phyloP scores from a whole-genome alignment of 495 filamentous ascomycete species.

The Letharia columbiana region DNA sequence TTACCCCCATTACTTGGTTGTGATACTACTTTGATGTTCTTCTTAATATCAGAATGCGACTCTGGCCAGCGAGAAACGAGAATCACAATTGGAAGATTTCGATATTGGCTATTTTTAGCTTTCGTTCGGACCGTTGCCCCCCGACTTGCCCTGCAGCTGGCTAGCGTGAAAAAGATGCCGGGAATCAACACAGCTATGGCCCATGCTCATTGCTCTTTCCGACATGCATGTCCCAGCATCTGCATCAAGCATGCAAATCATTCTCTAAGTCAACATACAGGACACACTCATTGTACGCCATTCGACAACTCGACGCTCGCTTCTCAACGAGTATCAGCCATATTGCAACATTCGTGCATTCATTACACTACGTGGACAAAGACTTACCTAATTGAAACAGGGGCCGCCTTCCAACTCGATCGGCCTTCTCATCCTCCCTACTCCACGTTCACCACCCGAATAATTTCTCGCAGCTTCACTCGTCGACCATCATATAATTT shows the following conservation, averaged over 20 bases:
- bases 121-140: conserved; percentile 11
- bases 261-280: not conserved
- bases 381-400: not conserved
- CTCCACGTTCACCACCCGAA: not conserved
- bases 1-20: conserved; percentile 33
- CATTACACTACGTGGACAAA: conserved; percentile 1
- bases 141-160: not conserved
- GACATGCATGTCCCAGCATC: not conserved
- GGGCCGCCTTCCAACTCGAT: conserved; percentile 2
- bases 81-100: not conserved
- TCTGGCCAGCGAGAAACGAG: not conserved
- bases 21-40: not conserved
- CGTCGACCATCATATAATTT: not conserved
- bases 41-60: not conserved
- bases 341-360: not conserved
- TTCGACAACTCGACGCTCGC: not conserved
- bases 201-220: not conserved
- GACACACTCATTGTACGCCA: not conserved
- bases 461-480: not conserved
- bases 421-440: not conserved
- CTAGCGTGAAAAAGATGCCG: conserved; percentile 1
- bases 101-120: conserved; percentile 19
- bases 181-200: conserved; percentile 12
- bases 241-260: not conserved
- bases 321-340: not conserved